Evolutionary conservation across 2,329 filamentous ascomycete species (phyloP), one percentile per base, ranked within the genome.

Genomic region (Xylaria sp.): DNA sequence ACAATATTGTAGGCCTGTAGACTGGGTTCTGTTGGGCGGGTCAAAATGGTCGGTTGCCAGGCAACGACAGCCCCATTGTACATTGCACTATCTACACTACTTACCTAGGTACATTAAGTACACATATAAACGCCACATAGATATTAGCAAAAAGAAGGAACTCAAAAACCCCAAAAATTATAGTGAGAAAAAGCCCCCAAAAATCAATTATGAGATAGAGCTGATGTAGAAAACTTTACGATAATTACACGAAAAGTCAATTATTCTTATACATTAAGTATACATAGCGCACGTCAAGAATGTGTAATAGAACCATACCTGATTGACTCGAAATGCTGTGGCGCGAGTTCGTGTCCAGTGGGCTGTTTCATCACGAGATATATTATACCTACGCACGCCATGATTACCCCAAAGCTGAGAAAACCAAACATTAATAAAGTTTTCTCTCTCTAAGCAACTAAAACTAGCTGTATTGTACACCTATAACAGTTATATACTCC

Each of bases 1-100:
- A n/a, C 37, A n/a, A 4, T 29, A 29, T 29, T 54, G 27, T 54
- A 29, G 65, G 25, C 3, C 25, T 25, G 35, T 25, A 47, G 57
- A 16, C 50, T 57, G 50, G 37, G 59, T 58, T 58, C n/a, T 48
- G 40, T 44, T 63, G 9, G 63, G 63, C 42, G 60, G 55, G 63
- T 61, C 63, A 53, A 51, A 40, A 16, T 27, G 42, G 51, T 47
- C 35, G 58, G 68, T 70, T 70, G 68, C 68, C 68, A 62, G 68
- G 68, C 68, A 70, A 70, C 68, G 10, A 47, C 13, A n/a, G 6
- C 54, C 18, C 32, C 32, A 35, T 35, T 35, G 4, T 35, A 35
- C 32, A 35, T 35, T 35, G 32, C 10, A 35, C 32, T 35, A 35
- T 10, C 32, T 35, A n/a, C 5, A 32, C 29, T 4, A 35, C 32